Evolutionary conservation across 108 stramenopile species (phyloP).

Genomic region (Conticribra guillardii): DNA sequence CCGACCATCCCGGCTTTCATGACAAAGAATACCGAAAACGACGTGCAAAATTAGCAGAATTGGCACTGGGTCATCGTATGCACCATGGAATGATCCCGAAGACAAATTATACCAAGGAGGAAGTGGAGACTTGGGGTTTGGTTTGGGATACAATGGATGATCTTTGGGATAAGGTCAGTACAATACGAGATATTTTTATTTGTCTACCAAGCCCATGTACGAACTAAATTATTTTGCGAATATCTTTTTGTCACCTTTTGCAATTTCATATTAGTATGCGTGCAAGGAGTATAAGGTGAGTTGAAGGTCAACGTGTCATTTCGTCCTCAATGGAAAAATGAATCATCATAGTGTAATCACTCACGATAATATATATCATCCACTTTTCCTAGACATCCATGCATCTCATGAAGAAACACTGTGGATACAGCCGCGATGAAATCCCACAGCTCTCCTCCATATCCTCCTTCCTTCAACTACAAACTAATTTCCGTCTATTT

Average conservation of each 20-base stretch:
- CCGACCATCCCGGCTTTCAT: slow-evolving; percentile 92
- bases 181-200: neutral
- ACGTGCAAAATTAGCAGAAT: slow-evolving; percentile 69
- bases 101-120: slow-evolving; percentile 89
- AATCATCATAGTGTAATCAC: too few relatives aligned
- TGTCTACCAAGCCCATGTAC: too few relatives aligned
- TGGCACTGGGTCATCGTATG: slow-evolving; percentile 73
- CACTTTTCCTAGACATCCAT: slow-evolving; percentile 65
- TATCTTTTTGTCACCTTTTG: neutral
- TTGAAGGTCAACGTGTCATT: slow-evolving; percentile 1
- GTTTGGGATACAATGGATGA: slow-evolving; percentile 91
- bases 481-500: slow-evolving; percentile 86
- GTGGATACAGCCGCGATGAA: slow-evolving; percentile 78
- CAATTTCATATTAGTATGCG: slow-evolving; percentile 58
- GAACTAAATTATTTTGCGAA: too few relatives aligned
- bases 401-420: slow-evolving; percentile 82
- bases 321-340: too few relatives aligned
- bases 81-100: slow-evolving; percentile 78
- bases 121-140: slow-evolving; percentile 90
- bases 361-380: too few relatives aligned
- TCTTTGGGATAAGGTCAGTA: slow-evolving; percentile 64
- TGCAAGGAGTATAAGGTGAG: slow-evolving; percentile 89
- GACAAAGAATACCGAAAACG: slow-evolving; percentile 86
- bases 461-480: slow-evolving; percentile 75
- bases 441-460: slow-evolving; percentile 92